Evolutionary conservation across 768 basidiomycete species (phyloP), one percentile per base, ranked within the genome.

Genomic region (Xanthoconium purpureum): DNA sequence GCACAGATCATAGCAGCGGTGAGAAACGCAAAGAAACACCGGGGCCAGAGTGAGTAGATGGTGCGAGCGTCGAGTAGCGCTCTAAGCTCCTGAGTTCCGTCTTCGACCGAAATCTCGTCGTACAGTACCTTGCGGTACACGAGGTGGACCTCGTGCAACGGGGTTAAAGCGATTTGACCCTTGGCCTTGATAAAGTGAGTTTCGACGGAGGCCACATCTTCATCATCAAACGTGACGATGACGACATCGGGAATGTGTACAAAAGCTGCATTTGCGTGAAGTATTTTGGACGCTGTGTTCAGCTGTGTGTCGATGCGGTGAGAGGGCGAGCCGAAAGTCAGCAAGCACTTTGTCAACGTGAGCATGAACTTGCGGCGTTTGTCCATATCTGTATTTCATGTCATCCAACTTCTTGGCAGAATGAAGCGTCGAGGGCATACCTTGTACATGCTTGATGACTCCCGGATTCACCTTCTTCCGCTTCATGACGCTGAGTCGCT

Each of bases 281-380:
- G 81, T 54, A 91, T 87, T 12, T 80, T 75, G 7, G 93, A 87
- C 3, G 91, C 92, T 5, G 89, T 83, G 56, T 80, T 78, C 39
- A 98, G 81, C 69, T 95, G 94, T 1, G 91, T 86, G 73, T 96
- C 93, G 59, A 95, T 88, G 18, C 95, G 82, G 71, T 97, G 95
- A 20, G 92, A 93, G 2, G 94, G 94, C n/a, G 94, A 90, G 18
- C 94, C 94, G 69, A 91, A 95, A n/a, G 85, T 80, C 68, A 98
- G 83, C 55, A 98, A 80, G 12, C 91, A 90, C 68, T 91, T 89
- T 3, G 92, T 91, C 28, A 97, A 81, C 67, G 87, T 87, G 63
- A 95, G 75, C 48, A 97, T 79, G 74, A 97, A 97, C 52, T 87
- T 84, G 54, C 80, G 77, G 49, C 83, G 78, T 45, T 73, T 75